These are phyloP conservation scores for Dorcoceras hygrometricum DNA, from an alignment of 257 asterid genomes.

Conservation along the genomic window DNA sequence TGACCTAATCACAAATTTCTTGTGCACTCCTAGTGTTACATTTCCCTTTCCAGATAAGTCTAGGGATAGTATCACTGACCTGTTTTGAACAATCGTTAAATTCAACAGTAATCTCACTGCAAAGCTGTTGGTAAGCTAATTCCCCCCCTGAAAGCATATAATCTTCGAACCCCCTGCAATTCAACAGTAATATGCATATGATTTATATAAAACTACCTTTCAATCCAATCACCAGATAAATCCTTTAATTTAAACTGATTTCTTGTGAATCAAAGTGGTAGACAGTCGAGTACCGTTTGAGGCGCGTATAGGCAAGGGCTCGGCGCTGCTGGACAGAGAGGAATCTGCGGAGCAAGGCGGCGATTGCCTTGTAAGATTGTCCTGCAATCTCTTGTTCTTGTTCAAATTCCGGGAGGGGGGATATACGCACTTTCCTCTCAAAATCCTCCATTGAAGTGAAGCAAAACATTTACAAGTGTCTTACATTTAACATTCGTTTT, in stretches of 20 bases:
- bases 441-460: no score
- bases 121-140: constrained; percentile 78
- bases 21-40: not conserved
- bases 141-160: constrained; percentile 78
- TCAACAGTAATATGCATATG: constrained; percentile 11
- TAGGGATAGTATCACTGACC: constrained; percentile 39
- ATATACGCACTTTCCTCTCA: constrained; percentile 48
- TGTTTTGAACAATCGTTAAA: constrained; percentile 88
- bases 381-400: constrained; percentile 29
- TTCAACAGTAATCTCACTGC: constrained; percentile 78
- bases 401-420: constrained; percentile 9
- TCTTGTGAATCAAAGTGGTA: no score
- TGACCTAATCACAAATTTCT: not conserved
- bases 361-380: constrained; percentile 25
- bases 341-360: constrained; percentile 63
- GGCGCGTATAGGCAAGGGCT: constrained; percentile 80
- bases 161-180: constrained; percentile 77
- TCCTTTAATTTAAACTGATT: not conserved
- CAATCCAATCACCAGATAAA: not conserved
- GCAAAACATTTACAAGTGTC: no score
- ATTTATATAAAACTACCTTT: constrained; percentile 4
- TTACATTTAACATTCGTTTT: no score
- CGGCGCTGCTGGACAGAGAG: constrained; percentile 81
- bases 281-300: constrained; percentile 51
- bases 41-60: not conserved